Evolutionary conservation across 306 rosid genomes (phyloP), one percentile per base, ranked within the genome.

Genomic region (Nissolia schottii): DNA sequence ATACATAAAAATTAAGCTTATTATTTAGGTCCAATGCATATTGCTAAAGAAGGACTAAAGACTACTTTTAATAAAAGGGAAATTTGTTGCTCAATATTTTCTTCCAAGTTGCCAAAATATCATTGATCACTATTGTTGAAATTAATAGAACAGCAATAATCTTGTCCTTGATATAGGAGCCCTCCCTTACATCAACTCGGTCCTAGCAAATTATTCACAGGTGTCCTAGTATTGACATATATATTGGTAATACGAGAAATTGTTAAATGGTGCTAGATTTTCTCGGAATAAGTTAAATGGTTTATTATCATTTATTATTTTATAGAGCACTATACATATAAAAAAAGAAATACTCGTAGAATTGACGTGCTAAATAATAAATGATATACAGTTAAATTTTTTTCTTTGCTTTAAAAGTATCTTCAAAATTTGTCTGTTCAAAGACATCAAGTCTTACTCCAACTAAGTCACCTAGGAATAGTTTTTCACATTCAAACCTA

Each of bases 21-120:
- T 82, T 77, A 70, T 73, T 70, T 9, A 59, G 83, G 88, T 77
- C 82, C 90, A 83, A 49, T 79, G 85, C 73, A 81, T 55, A 67
- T 22, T 65, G 81, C 65, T 81, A 82, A 73, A 40, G 23, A 55
- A 78, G 43, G 67, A 60, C 64, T 61, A 34, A 68, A 40, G 10
- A n/a, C n/a, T 31, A 12, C 18, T n/a, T 68, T 35, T 14, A 12
- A 35, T 9, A 50, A 32, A 49, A 23, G 15, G 4, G 25, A 28
- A 22, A 14, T 4, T n/a, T n/a, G n/a, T n/a, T 57, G 25, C 50
- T n/a, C 46, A 14, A 46, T 59, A 60, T 40, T 41, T 28, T 66
- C 45, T 45, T 31, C 18, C 19, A 53, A 22, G 43, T 69, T 59
- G 38, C 43, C 45, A n/a, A 35, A 35, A 66, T 63, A 66, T 49